Evolutionary conservation across 495 filamentous ascomycete genomes (phyloP), one percentile per base, ranked within the genome.

Genomic region (Penicillium parvum): DNA sequence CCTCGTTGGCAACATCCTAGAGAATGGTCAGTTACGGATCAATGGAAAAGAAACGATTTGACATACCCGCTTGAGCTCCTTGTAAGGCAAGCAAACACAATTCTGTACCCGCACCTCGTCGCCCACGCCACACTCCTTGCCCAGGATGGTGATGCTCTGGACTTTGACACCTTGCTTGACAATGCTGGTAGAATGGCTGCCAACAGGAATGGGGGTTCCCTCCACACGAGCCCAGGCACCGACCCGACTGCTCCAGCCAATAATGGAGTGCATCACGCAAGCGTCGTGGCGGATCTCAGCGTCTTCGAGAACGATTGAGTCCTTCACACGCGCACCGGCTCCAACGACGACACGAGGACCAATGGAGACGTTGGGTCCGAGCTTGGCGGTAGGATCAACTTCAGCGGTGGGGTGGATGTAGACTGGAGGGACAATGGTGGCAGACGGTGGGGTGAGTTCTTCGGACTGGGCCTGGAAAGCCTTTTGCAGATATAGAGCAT

Each of bases 51-150:
- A 33, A 15, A 23, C 8, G 14, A 18, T 35, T 1, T 34, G 33
- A 83, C 89, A 64, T 74, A 95, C 91, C 73, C 88, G 80, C 80
- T 97, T 99, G 61, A 99, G 71, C 67, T 97, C 94, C 79, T 99
- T 99, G 64, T 90, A 96, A 17, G 92, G 92, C 72, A 99, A 66
- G 67, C 92, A 96, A 43, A 99, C 84, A 63, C 92, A 99, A 71
- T 99, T 99, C 72, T 96, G 92, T 52, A 99, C 90, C 40, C 90
- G 81, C 20, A 99, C 85, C 61, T 99, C 92, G 55, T 99, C 92
- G 1, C 83, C 90, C 37, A 97, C 94, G 22, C 73, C 83, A 58
- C 94, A 97, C 65, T 98, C 92, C 74, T 96, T 96, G 59, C 91
- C 92, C 50, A 98, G 70, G 52, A 97, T 98, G 25, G 90, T 96